Base-by-base conservation (phyloP, 495 filamentous ascomycete species). In the Penicillium nucicola region DNA sequence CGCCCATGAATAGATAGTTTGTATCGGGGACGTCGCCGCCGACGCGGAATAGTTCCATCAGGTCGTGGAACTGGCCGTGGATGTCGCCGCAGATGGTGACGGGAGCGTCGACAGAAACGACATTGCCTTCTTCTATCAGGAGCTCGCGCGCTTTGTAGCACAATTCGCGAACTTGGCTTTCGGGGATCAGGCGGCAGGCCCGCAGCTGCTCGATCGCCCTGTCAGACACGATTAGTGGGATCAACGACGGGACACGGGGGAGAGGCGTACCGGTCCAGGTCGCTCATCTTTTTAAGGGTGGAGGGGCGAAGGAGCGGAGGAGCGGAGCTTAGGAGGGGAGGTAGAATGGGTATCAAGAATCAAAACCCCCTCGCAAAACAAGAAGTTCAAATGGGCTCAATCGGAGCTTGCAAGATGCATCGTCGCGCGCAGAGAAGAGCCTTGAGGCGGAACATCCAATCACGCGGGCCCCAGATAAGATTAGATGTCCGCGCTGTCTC, bases 1-100 rank as follows among this genome's bases (percentile, higher is more conserved):
- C 93, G 66, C 93, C 92, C 92, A 97, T 96, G 73, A 98, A 98
- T 0, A 98, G 83, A 68, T 98, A 98, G 65, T 97, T 96, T 17
- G 93, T 98, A 60, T 98, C 93, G 14, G 93, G 93, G 2, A 93
- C 89, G 61, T 95, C 89, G 31, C 93, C 93, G 47, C 93, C 93
- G 12, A 97, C 91, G 40, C 91, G 84, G 68, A 98, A 98, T 14
- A 98, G 80, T 72, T 98, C 93, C 93, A 98, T 98, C 59, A 98
- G 66, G 62, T 98, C 93, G 67, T 98, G 93, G 62, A 98, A 98
- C 65, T 98, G 93, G 53, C 93, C 93, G 60, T 98, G 92, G 54
- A 98, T 98, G 63, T 98, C 93, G 43, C 93, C 93, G 66, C 93
- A 98, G 82, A 98, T 97, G 65, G 93, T 98, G 57, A 98, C 93